phyloP scores from a whole-genome alignment of 768 basidiomycete genomes.

The Leucocoprinus birnbaumii region DNA sequence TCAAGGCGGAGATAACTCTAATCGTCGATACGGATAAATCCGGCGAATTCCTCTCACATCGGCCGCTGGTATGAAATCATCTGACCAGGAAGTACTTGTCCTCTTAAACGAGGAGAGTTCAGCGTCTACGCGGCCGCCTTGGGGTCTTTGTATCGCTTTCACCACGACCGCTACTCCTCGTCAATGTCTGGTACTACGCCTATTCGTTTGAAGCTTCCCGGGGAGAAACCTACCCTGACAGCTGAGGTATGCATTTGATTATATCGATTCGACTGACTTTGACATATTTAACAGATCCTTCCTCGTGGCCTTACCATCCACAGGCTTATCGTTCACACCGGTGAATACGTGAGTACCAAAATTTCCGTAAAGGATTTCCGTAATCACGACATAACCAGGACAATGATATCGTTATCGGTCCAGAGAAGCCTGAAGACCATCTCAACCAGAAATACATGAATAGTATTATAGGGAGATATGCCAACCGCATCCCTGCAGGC shows the following conservation, averaged over 20 bases:
- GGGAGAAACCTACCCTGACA: conserved; percentile 36
- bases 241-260: conserved; percentile 48
- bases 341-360: conserved; percentile 49
- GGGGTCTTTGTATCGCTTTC: background rate
- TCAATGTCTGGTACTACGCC: conserved; percentile 49
- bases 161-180: too few species aligned
- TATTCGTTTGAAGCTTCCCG: conserved; percentile 48
- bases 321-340: conserved; percentile 59
- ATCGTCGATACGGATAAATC: too few species aligned
- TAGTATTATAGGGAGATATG: conserved; percentile 69
- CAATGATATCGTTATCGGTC: conserved; percentile 67
- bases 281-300: conserved; percentile 43
- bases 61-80: conserved; percentile 2
- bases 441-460: conserved; percentile 65
- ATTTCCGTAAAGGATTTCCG: background rate
- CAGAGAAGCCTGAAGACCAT: conserved; percentile 60
- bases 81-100: background rate
- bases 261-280: background rate
- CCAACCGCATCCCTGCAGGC: conserved; percentile 70
- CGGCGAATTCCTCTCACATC: background rate
- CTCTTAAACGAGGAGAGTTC: background rate
- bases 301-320: conserved; percentile 70
- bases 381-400: background rate
- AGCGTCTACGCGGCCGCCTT: too few species aligned
- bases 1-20: too few species aligned